A percentile compares a stretch with the other conserved stretches of the same genome.
phyloP scores from a whole-genome alignment of 805 yeast genomes.

The Ogataea glucozyma region DNA sequence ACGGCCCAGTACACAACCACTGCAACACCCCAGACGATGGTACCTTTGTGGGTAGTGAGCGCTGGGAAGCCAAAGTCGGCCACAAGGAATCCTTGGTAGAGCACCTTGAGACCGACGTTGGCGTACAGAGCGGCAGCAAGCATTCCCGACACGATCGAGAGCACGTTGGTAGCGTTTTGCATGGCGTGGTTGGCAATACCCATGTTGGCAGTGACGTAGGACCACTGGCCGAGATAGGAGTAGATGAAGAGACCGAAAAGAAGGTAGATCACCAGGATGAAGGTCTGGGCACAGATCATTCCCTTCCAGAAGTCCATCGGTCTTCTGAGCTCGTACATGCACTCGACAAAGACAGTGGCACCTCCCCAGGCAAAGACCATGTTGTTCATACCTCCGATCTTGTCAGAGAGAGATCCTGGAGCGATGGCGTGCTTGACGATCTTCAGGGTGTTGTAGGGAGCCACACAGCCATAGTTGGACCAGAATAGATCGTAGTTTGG shows the following conservation, averaged over 20 bases:
- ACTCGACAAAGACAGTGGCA: conserved; percentile 47
- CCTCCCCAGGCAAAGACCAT: conserved; percentile 53
- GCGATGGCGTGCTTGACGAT: conserved; percentile 25
- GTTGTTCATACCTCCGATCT: conserved; percentile 39
- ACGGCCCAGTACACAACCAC: conserved; percentile 45
- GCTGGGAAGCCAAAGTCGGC: conserved; percentile 37
- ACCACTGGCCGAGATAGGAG: conserved; percentile 47
- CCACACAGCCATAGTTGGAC: conserved; percentile 20
- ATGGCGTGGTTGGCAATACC: conserved; percentile 40
- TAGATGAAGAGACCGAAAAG: conserved; percentile 46
- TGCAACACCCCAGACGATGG: conserved; percentile 37
- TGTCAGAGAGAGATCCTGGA: conserved; percentile 33
- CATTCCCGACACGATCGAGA: conserved; percentile 42
- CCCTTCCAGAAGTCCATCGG: conserved; percentile 53
- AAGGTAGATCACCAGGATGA: conserved; percentile 43
- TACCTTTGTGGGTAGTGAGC: conserved; percentile 36
- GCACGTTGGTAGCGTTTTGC: conserved; percentile 45
- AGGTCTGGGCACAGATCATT: conserved; percentile 43
- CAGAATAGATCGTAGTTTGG: conserved; percentile 36
- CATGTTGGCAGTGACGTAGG: conserved; percentile 45
- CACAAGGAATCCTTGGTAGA: conserved; percentile 40
- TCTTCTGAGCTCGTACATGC: conserved; percentile 48
- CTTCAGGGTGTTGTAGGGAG: conserved; percentile 24
- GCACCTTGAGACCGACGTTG: conserved; percentile 46
- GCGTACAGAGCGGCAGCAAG: conserved; percentile 50